Evolutionary conservation across 2,329 filamentous ascomycete species (phyloP).

Genomic region (Ophioceras dolichostomum): DNA sequence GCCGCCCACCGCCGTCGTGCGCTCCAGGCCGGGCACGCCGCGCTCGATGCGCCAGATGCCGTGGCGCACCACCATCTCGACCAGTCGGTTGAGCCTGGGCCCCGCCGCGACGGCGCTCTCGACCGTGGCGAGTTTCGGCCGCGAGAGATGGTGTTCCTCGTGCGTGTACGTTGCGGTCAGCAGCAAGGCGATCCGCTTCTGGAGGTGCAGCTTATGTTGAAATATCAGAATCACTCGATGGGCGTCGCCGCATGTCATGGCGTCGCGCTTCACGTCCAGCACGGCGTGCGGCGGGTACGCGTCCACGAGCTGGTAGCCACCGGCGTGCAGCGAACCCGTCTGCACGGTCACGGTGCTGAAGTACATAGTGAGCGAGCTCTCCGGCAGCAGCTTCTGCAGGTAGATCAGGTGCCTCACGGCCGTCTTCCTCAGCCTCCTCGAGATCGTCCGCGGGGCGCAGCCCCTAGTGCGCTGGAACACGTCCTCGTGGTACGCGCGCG

Average conservation of each 20-base stretch:
- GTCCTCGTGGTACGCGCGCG: constrained; percentile 3
- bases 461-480: constrained; percentile 3
- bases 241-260: constrained; percentile 2
- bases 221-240: constrained; percentile 3
- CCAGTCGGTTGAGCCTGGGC: background rate
- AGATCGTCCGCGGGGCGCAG: constrained; percentile 2
- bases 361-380: constrained; percentile 1
- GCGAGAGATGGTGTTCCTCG: constrained; percentile 2
- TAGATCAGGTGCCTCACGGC: constrained; percentile 1
- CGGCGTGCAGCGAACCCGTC: background rate
- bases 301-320: constrained; percentile 1
- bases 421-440: background rate
- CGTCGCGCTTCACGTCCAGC: background rate
- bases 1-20: background rate
- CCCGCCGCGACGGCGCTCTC: constrained; percentile 1
- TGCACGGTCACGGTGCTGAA: constrained; percentile 1
- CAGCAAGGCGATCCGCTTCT: background rate
- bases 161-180: constrained; percentile 3
- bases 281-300: constrained; percentile 4
- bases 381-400: constrained; percentile 2
- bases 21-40: background rate
- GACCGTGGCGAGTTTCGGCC: constrained; percentile 1
- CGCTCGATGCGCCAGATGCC: background rate
- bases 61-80: background rate
- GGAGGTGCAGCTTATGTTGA: background rate